Base-by-base conservation (phyloP, 2,329 filamentous ascomycete genomes). In the Botrytis sinoallii region DNA sequence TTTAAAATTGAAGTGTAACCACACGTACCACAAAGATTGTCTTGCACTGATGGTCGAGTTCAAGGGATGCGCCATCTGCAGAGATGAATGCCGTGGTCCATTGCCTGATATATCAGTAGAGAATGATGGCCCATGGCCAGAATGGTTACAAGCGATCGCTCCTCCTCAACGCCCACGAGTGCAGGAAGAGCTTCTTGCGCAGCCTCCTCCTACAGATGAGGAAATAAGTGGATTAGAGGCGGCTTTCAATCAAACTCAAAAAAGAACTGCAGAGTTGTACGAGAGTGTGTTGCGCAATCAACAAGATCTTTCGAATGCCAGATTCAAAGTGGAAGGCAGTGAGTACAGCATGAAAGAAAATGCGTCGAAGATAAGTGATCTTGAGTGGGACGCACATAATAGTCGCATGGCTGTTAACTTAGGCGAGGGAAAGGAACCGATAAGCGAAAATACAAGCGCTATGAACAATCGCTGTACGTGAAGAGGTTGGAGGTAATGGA, bases 321-420 rank as follows among this genome's bases (percentile, higher is more conserved):
- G 52, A 29, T 3, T 29, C 14, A 3, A 18, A 16, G 25, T 12
- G 52, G n/a, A 55, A 55, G 0, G 4, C n/a, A 18, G 0, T 3
- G 52, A 55, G 14, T 5, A n/a, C 14, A 3, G 16, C 6, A 29
- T 55, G n/a, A 16, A 8, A 29, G 25, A 55, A 55, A 1, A 0
- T 4, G 14, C 52, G n/a, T 55, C n/a, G n/a, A 14, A 55, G 16
- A 16, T 55, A 29, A 55, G 14, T 55, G 52, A 29, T 6, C 1
- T 1, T 55, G 25, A 29, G 14, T 55, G 52, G 52, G 52, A 4
- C n/a, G 14, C 1, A 55, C 6, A 3, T 29, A 29, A 55, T 18
- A n/a, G n/a, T 29, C 12, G 48, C 25, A 14, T 14, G 12, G 4
- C 12, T n/a, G 48, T 10, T 55, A 10, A 12, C 5, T 1, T 10